Conservation (phyloP, 192 early-diverging fungal species). For the Entophlyctis luteolus region DNA sequence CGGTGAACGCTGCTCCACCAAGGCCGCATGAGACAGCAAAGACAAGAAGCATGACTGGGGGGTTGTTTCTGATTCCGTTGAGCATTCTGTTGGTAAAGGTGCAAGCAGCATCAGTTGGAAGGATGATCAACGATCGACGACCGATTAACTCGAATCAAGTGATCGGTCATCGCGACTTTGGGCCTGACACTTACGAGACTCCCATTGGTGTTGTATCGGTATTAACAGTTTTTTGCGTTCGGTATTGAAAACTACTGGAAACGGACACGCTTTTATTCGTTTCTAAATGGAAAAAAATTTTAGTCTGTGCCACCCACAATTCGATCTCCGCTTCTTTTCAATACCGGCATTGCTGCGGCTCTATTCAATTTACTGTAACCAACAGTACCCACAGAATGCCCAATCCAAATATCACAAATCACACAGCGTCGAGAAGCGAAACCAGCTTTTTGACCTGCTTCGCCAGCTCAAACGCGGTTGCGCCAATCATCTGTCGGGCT, state of each 20-base stretch:
- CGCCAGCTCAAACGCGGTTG: slow-evolving; percentile 16
- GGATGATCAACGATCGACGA: not conserved
- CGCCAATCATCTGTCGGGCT: slow-evolving; percentile 4
- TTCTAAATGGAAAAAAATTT: too few species aligned
- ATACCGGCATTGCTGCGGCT: too few species aligned
- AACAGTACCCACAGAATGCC: too few species aligned
- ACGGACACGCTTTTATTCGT: too few species aligned
- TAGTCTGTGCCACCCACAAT: too few species aligned
- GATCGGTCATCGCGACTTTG: too few species aligned
- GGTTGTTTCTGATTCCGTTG: slow-evolving; percentile 1
- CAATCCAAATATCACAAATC: not conserved
- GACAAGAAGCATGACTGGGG: slow-evolving; percentile 12
- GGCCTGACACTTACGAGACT: slow-evolving; percentile 9
- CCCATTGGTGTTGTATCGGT: slow-evolving; percentile 8
- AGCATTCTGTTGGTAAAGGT: not conserved
- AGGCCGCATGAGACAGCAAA: slow-evolving; percentile 5
- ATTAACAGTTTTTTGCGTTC: too few species aligned
- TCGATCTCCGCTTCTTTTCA: too few species aligned
- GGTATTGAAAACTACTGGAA: too few species aligned
- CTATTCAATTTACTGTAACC: too few species aligned
- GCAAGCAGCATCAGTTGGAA: not conserved
- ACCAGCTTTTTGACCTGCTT: slow-evolving; percentile 21
- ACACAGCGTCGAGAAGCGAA: slow-evolving; percentile 13
- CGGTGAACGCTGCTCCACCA: not conserved
- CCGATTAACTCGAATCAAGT: not conserved